Evolutionary conservation across 805 yeast genomes (phyloP).

Genomic region (Candida xyloterini): DNA sequence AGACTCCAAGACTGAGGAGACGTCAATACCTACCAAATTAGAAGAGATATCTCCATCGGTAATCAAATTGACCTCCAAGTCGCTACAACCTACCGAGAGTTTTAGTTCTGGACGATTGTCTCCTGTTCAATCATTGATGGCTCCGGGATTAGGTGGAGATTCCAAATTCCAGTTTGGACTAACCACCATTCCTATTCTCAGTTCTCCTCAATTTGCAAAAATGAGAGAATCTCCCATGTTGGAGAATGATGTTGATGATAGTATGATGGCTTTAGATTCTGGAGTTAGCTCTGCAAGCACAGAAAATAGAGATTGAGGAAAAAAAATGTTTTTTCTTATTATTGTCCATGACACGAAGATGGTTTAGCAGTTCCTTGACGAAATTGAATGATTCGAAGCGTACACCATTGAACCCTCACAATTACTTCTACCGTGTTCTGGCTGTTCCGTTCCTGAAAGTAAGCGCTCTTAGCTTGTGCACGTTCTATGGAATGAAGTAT

Average conservation of each 20-base stretch:
- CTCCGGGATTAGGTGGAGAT: constrained; percentile 14
- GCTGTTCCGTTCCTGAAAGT: constrained; percentile 46
- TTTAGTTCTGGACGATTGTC: constrained; percentile 7
- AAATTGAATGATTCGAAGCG: background rate
- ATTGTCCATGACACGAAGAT: constrained; percentile 4
- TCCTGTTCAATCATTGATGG: constrained; percentile 6
- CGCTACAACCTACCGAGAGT: constrained; percentile 12
- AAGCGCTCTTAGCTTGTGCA: constrained; percentile 40
- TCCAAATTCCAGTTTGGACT: constrained; percentile 14
- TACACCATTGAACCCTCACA: constrained; percentile 27
- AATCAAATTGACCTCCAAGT: constrained; percentile 13
- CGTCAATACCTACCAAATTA: background rate
- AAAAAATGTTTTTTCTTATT: constrained; percentile 1
- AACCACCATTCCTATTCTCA: constrained; percentile 6
- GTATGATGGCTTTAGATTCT: constrained; percentile 15
- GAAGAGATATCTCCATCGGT: constrained; percentile 5
- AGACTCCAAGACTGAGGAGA: constrained; percentile 6
- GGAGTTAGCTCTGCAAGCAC: constrained; percentile 10
- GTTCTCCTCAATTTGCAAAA: constrained; percentile 7
- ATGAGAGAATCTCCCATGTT: background rate
- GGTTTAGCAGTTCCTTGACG: background rate
- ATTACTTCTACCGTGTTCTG: constrained; percentile 43
- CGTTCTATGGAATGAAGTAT: constrained; percentile 45
- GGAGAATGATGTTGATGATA: constrained; percentile 9
- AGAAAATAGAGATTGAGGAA: constrained; percentile 3